phyloP scores from a whole-genome alignment of 169 alveolate species.

The Plasmodium falciparum region DNA sequence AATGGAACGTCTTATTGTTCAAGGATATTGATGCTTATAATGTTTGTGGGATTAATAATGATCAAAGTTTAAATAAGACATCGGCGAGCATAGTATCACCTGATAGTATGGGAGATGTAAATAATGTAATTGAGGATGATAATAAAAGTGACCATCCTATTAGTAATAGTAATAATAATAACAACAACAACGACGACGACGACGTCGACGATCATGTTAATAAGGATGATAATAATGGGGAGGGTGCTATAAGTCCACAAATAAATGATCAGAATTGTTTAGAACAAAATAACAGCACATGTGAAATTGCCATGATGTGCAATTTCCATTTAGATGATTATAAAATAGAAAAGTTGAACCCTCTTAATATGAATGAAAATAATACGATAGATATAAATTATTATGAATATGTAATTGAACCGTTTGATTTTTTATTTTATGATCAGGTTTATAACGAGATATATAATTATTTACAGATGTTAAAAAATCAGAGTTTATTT shows the following conservation, averaged over 20 bases:
- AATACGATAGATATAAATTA: constrained; percentile 56
- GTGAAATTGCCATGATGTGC: no score
- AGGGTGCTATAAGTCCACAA: not conserved
- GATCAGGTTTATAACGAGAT: constrained; percentile 70
- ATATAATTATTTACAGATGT: constrained; percentile 33
- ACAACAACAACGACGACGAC: not conserved
- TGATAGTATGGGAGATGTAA: not conserved
- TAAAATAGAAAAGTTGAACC: constrained; percentile 44
- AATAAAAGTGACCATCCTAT: not conserved
- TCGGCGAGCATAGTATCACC: no score
- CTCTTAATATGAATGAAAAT: constrained; percentile 5
- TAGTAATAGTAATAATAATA: not conserved
- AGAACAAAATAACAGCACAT: no score
- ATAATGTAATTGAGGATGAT: not conserved
- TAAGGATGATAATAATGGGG: not conserved
- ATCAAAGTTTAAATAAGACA: no score
- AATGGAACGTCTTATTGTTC: constrained; percentile 53
- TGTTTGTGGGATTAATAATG: not conserved
- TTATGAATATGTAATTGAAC: constrained; percentile 61
- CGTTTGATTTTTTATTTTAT: constrained; percentile 50
- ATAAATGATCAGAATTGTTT: not conserved
- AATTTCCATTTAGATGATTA: not conserved
- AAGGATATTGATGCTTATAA: constrained; percentile 36
- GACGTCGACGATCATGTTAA: not conserved
- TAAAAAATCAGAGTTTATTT: not conserved